Conservation (phyloP, 768 basidiomycete species). For the Trametopsis cervina region DNA sequence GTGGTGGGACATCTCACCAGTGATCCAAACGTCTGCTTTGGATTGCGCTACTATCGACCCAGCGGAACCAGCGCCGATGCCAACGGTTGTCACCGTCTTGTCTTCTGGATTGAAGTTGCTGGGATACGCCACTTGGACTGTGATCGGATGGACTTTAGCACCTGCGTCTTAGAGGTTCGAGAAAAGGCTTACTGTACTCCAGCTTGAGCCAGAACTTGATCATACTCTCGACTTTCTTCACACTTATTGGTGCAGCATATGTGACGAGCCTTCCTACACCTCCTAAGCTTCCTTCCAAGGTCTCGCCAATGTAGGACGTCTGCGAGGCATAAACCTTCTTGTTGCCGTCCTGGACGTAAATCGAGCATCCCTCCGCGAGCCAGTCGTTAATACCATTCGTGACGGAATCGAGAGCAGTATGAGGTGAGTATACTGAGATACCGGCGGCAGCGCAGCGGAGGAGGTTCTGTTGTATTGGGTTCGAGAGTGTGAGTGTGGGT, state of each 20-base stretch:
- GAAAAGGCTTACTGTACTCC: constrained; percentile 42
- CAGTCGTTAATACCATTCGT: constrained; percentile 88
- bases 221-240: constrained; percentile 55
- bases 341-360: not conserved
- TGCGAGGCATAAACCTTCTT: constrained; percentile 8
- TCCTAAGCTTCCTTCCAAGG: constrained; percentile 25
- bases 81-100: constrained; percentile 47
- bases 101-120: constrained; percentile 18
- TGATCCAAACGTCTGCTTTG: constrained; percentile 82
- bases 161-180: constrained; percentile 8
- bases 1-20: constrained; percentile 92
- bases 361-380: constrained; percentile 44
- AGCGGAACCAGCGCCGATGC: constrained; percentile 90
- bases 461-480: constrained; percentile 74
- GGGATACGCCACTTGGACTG: constrained; percentile 66
- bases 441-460: constrained; percentile 76
- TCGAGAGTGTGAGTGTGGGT: constrained; percentile 67
- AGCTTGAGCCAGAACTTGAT: constrained; percentile 66
- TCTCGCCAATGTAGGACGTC: constrained; percentile 11
- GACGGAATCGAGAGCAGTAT: constrained; percentile 83
- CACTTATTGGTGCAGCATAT: constrained; percentile 46
- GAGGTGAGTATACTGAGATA: constrained; percentile 82
- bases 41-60: constrained; percentile 66
- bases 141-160: constrained; percentile 13
- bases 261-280: constrained; percentile 67